Evolutionary conservation across 2,329 filamentous ascomycete species (phyloP).

Genomic region (Sarocladium strictum): DNA sequence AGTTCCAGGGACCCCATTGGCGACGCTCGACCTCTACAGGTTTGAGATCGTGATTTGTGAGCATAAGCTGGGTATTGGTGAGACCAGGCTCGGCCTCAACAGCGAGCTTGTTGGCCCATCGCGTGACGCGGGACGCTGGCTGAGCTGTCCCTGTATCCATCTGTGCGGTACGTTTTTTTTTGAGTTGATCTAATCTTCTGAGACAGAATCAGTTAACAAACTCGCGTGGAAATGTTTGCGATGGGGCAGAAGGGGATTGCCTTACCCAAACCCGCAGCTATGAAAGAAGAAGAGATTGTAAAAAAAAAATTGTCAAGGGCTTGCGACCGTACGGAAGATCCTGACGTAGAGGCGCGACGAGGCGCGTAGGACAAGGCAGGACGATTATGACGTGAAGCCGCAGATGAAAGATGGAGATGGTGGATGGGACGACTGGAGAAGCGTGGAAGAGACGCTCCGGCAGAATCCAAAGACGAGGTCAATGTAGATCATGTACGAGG

Average conservation of each 20-base stretch:
- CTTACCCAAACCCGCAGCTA: background rate
- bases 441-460: background rate
- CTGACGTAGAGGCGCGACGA: background rate
- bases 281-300: background rate
- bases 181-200: background rate
- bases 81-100: slow-evolving; percentile 73
- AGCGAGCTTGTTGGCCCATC: slow-evolving; percentile 55
- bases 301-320: too few relatives aligned
- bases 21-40: slow-evolving; percentile 72
- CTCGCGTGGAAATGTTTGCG: background rate
- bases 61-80: slow-evolving; percentile 73
- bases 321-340: too few relatives aligned
- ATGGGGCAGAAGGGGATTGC: background rate
- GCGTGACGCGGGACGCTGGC: slow-evolving; percentile 27
- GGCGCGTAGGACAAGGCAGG: background rate
- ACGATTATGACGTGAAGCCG: slow-evolving; percentile 10
- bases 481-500: background rate
- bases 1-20: slow-evolving; percentile 84
- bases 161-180: too few relatives aligned
- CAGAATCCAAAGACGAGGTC: too few relatives aligned
- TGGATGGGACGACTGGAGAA: background rate
- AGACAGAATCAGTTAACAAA: background rate
- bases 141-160: background rate
- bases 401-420: slow-evolving; percentile 10
- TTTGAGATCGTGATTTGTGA: slow-evolving; percentile 79